Evolutionary conservation across 148 eudicot genomes (phyloP).

Genomic region (Cornus florida): DNA sequence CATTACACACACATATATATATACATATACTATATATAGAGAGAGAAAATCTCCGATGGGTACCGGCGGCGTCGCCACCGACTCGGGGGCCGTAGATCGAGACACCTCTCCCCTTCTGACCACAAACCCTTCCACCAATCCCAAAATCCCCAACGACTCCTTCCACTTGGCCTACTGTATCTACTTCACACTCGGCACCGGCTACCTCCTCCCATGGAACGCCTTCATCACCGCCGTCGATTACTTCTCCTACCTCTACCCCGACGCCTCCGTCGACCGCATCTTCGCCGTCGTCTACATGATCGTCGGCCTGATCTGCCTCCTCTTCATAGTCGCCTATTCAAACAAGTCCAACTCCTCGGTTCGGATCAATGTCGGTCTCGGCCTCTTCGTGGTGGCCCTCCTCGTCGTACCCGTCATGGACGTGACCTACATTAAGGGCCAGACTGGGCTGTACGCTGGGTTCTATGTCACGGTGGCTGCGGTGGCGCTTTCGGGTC

Average conservation of each 20-base stretch:
- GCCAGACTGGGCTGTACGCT: conserved; percentile 45
- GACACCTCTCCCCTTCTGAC: conserved; percentile 27
- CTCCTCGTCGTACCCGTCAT: conserved; percentile 60
- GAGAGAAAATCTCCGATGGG: conserved; percentile 28
- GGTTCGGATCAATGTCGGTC: conserved; percentile 64
- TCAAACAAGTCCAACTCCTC: conserved; percentile 28
- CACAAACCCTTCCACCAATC: conserved; percentile 1
- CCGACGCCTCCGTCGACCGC: conserved; percentile 58
- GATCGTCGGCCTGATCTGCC: conserved; percentile 39
- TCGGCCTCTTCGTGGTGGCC: conserved; percentile 51
- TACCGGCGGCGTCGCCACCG: conserved; percentile 5
- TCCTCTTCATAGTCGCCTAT: conserved; percentile 41
- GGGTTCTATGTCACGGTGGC: conserved; percentile 71
- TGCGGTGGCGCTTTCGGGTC: conserved; percentile 54
- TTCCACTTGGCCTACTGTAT: conserved; percentile 68
- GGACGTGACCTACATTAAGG: conserved; percentile 60
- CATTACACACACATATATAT: too few relatives aligned
- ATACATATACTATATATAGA: too few relatives aligned
- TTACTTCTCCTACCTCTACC: conserved; percentile 80
- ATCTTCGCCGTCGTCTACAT: conserved; percentile 60
- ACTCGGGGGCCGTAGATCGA: conserved; percentile 25
- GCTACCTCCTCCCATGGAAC: conserved; percentile 72
- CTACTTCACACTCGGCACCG: conserved; percentile 71
- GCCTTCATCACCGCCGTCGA: conserved; percentile 82
- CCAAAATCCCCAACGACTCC: conserved; percentile 39